Percentiles rank a stretch among this genome's conserved stretches.
Evolutionary conservation across 345 rosid species (phyloP).

Genomic region (Durio zibethinus): DNA sequence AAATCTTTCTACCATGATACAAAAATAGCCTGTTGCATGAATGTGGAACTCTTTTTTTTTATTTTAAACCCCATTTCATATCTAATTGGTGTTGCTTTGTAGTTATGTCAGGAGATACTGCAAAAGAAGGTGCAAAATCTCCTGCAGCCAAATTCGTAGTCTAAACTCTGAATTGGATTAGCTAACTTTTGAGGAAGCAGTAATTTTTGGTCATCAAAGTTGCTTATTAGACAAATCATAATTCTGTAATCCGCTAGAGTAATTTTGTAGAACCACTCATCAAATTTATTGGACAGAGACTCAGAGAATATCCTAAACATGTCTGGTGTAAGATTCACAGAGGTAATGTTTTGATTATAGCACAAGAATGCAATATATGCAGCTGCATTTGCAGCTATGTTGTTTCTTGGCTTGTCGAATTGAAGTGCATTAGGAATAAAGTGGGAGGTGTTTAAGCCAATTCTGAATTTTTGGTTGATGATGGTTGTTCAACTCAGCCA

Average conservation of each 20-base stretch:
- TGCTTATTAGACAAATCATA: background rate
- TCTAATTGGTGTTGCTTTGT: background rate
- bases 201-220: background rate
- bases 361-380: background rate
- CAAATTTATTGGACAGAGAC: background rate
- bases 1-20: background rate
- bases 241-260: background rate
- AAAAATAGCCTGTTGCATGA: background rate
- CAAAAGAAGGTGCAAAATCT: conserved; percentile 25
- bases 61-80: background rate
- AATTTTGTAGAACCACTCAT: background rate
- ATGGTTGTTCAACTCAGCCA: background rate
- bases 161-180: conserved; percentile 15
- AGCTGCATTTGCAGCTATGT: background rate
- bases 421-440: background rate
- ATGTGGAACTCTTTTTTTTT: too few species aligned
- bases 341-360: background rate
- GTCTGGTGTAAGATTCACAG: background rate
- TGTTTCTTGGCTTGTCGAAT: background rate
- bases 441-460: background rate
- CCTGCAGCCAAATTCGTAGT: conserved; percentile 31
- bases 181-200: background rate
- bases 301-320: background rate
- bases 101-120: conserved; percentile 28
- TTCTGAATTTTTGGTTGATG: background rate